Conservation (phyloP, 2,329 filamentous ascomycete genomes). For the Rhytidhysteron rufulum region DNA sequence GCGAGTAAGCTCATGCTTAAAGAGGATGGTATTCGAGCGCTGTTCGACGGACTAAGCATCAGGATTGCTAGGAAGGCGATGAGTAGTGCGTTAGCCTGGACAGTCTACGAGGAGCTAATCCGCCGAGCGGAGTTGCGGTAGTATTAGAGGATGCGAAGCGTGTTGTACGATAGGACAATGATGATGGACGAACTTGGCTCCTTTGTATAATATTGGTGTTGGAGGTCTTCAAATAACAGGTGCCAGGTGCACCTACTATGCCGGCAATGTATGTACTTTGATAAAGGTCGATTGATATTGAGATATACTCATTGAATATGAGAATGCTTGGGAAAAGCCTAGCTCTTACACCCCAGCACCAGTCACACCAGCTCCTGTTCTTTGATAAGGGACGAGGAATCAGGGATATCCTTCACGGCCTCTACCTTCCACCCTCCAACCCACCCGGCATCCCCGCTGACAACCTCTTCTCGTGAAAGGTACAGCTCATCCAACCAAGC, state of each 20-base stretch:
- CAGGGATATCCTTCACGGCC: not conserved
- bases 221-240: too few species aligned
- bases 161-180: conserved; percentile 16
- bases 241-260: too few species aligned
- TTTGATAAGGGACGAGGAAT: not conserved
- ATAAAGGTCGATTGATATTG: too few species aligned
- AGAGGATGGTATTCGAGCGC: conserved; percentile 73
- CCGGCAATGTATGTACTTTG: too few species aligned
- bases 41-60: conserved; percentile 82
- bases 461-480: conserved; percentile 1
- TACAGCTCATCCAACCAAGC: conserved; percentile 74
- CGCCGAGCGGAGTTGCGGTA: conserved; percentile 59
- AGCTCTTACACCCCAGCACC: too few species aligned
- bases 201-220: too few species aligned
- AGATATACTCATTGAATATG: too few species aligned
- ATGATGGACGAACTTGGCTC: too few species aligned
- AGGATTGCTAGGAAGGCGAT: conserved; percentile 88
- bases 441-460: not conserved
- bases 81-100: conserved; percentile 95
- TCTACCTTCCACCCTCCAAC: not conserved
- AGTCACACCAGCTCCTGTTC: too few species aligned
- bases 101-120: conserved; percentile 90
- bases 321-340: too few species aligned
- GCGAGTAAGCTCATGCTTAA: conserved; percentile 73
- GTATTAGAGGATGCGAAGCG: conserved; percentile 23